Conservation (phyloP, 1,139 yeast genomes). For the Hemisphaericaspora xylanilytica region DNA sequence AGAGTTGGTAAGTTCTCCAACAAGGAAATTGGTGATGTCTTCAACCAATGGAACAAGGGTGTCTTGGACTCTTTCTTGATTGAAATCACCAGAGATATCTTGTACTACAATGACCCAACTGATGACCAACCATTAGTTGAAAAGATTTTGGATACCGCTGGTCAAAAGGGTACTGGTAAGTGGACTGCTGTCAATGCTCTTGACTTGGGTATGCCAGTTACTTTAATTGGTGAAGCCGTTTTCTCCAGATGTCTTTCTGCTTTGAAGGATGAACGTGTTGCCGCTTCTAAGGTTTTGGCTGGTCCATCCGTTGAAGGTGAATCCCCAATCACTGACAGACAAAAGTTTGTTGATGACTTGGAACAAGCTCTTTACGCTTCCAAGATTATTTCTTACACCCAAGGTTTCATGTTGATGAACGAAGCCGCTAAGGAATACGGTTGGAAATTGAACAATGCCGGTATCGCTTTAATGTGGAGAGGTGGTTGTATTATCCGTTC, state of each 20-base stretch:
- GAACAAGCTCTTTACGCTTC: slow-evolving; percentile 99
- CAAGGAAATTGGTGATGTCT: slow-evolving; percentile 92
- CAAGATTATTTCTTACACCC: slow-evolving; percentile 97
- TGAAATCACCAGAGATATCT: slow-evolving; percentile 95
- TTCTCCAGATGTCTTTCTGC: slow-evolving; percentile 96
- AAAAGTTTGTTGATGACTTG: slow-evolving; percentile 80
- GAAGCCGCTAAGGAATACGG: slow-evolving; percentile 97
- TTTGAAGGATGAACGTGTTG: slow-evolving; percentile 82
- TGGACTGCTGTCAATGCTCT: slow-evolving; percentile 99
- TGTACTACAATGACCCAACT: slow-evolving; percentile 78
- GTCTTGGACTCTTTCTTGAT: slow-evolving; percentile 95
- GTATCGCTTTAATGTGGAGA: slow-evolving; percentile 99
- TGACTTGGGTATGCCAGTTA: slow-evolving; percentile 97
- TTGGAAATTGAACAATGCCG: slow-evolving; percentile 97
- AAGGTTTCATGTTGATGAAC: slow-evolving; percentile 98
- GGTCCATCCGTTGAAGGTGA: slow-evolving; percentile 69
- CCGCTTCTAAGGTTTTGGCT: slow-evolving; percentile 72
- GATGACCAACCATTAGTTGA: slow-evolving; percentile 94
- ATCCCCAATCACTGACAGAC: slow-evolving; percentile 64
- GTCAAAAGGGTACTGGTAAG: slow-evolving; percentile 99
- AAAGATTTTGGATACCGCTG: slow-evolving; percentile 95
- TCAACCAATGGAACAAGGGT: slow-evolving; percentile 93
- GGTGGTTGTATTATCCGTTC: slow-evolving; percentile 99
- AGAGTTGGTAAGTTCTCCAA: slow-evolving; percentile 88
- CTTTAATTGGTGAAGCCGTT: slow-evolving; percentile 98